A percentile compares a stretch with the other conserved stretches of the same genome.
Evolutionary conservation across 2,329 filamentous ascomycete genomes (phyloP).

Genomic region (Oidium heveae): DNA sequence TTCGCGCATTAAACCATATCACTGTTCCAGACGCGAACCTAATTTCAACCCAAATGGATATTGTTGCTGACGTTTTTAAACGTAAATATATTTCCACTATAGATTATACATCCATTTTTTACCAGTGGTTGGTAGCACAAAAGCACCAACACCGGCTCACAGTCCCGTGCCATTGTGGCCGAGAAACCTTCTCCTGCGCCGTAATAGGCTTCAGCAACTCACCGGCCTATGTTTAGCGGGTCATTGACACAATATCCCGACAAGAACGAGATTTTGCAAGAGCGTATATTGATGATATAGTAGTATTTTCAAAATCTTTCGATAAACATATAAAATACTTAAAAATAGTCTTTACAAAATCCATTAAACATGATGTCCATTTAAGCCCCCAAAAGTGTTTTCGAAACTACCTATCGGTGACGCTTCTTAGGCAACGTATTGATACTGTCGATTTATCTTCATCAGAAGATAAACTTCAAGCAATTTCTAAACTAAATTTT

Average conservation of each 20-base stretch:
- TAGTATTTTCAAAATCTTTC: neutral
- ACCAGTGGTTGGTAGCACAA: neutral
- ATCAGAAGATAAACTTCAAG: no score
- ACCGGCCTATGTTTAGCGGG: neutral
- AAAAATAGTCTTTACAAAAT: neutral
- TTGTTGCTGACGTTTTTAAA: neutral
- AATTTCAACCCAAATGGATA: neutral
- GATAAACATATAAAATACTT: neutral
- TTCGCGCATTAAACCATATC: neutral
- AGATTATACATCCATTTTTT: neutral
- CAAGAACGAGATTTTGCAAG: neutral
- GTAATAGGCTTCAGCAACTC: neutral
- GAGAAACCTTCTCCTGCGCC: neutral
- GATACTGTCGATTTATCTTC: neutral
- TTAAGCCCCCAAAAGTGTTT: neutral
- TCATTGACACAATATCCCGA: neutral
- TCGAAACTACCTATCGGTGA: neutral
- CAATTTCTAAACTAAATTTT: no score
- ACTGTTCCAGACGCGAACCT: neutral
- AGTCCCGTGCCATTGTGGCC: neutral
- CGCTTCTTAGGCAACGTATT: neutral
- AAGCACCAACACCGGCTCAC: neutral
- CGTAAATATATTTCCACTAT: neutral
- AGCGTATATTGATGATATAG: neutral
- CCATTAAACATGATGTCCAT: neutral